Base-by-base conservation (phyloP, 2,329 filamentous ascomycete species). In the Gnomoniopsis sp. region DNA sequence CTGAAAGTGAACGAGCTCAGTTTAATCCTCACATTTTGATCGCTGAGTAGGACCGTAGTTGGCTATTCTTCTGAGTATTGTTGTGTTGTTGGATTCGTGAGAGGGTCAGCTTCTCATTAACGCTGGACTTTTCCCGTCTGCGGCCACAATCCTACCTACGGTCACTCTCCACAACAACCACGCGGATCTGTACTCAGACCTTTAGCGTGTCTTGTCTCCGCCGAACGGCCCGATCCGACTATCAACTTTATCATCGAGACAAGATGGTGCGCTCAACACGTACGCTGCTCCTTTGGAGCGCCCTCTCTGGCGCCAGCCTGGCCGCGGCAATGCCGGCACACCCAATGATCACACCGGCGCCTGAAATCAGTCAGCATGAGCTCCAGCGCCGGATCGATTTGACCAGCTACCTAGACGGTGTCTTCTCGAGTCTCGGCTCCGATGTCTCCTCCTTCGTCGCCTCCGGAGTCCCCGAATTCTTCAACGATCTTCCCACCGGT, bases 401-500 rank as follows among this genome's bases (percentile, higher is more conserved):
- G 11, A 75, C 77, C 48, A 79, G 79, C 62, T 78, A 85, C 60
- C 74, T 81, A 61, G 72, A 77, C 54, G 74, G 84, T 49, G 69
- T 82, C 7, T 73, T 84, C 46, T 77, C 74, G 49, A 72, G 72
- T 10, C 68, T 88, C 1, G 84, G 82, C 43, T 81, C 79, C 48
- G 77, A 77, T 23, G 75, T 86, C 38, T 84, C 85, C 14, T 82
- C 79, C 14, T 87, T 84, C 60, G 78, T 88, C 43, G 80, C 82
- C 2, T 85, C 82, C 2, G 86, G 86, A 22, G 78, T 91, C 1
- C 84, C 88, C 1, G 80, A 88, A 58, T 90, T 82, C 74, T 89
- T 88, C 70, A 81, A 87, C 57, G 79, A 81, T 64, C 82, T 91
- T 41, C 88, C 88, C 1, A 86, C 81, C 3, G 86, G 85, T 38